phyloP scores from a whole-genome alignment of 192 early-diverging fungal species.

The Pilaira anomala region DNA sequence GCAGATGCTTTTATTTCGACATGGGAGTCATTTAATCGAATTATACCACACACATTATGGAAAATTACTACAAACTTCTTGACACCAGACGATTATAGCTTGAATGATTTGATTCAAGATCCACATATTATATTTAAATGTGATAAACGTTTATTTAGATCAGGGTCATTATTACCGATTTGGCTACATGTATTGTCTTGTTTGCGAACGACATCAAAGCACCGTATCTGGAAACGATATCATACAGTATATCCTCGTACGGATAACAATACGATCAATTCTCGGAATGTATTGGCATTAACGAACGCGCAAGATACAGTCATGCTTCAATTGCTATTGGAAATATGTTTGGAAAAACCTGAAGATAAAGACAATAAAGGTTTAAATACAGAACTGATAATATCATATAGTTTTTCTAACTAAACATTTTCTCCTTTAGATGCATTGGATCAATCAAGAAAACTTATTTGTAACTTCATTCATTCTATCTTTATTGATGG shows the following conservation, averaged over 20 bases:
- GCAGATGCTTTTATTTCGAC: slow-evolving; percentile 27
- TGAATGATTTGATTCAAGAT: slow-evolving; percentile 44
- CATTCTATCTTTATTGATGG: slow-evolving; percentile 58
- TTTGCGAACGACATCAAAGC: slow-evolving; percentile 24
- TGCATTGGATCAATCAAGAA: slow-evolving; percentile 6
- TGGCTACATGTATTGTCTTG: slow-evolving; percentile 38
- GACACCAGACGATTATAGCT: slow-evolving; percentile 8
- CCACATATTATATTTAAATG: slow-evolving; percentile 54
- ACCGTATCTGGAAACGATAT: slow-evolving; percentile 31
- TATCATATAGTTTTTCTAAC: too few species aligned
- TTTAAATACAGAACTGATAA: not conserved
- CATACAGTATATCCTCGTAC: slow-evolving; percentile 30
- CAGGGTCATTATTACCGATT: slow-evolving; percentile 41
- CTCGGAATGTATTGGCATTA: slow-evolving; percentile 44
- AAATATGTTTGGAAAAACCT: slow-evolving; percentile 30
- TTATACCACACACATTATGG: slow-evolving; percentile 34
- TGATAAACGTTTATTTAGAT: slow-evolving; percentile 54
- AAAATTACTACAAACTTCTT: slow-evolving; percentile 28
- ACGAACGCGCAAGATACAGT: slow-evolving; percentile 55
- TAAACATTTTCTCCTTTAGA: not conserved
- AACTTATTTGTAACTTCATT: slow-evolving; percentile 50
- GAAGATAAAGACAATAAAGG: slow-evolving; percentile 12
- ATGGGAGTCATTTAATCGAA: slow-evolving; percentile 37
- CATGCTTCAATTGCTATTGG: slow-evolving; percentile 54
- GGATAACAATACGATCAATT: slow-evolving; percentile 22